A percentile compares a stretch with the other conserved stretches of the same genome.
These are phyloP conservation scores for Lactarius evosmus DNA, from an alignment of 768 basidiomycete genomes.

Conservation along the genomic window DNA sequence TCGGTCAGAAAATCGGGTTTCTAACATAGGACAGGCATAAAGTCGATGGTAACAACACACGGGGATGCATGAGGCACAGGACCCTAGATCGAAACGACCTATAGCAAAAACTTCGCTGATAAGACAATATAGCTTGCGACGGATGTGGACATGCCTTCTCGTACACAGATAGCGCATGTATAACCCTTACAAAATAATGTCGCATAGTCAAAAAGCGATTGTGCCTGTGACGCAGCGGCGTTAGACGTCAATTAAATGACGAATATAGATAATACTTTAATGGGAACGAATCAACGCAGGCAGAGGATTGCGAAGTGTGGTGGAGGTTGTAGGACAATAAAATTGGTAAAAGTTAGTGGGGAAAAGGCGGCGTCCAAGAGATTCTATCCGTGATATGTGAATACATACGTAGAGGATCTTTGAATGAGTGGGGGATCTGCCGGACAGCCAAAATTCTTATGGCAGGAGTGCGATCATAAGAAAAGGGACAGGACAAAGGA, in stretches of 20 bases:
- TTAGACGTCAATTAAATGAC: slow-evolving; percentile 9
- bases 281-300: background rate
- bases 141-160: background rate
- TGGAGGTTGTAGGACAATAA: background rate
- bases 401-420: background rate
- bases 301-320: slow-evolving; percentile 2
- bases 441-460: background rate
- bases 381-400: slow-evolving; percentile 2
- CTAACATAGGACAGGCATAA: background rate
- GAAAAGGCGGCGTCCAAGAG: background rate
- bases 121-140: background rate
- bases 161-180: background rate
- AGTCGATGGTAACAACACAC: background rate
- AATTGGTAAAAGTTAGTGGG: background rate
- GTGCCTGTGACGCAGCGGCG: slow-evolving; percentile 23
- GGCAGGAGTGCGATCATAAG: background rate
- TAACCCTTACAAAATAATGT: background rate
- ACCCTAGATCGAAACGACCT: background rate
- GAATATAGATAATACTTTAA: slow-evolving; percentile 9
- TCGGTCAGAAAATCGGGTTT: background rate
- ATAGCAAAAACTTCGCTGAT: slow-evolving; percentile 14
- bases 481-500: background rate
- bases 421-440: background rate
- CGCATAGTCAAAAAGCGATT: background rate
- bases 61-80: background rate